Evolutionary conservation across 176 grass and related monocot species (phyloP).

Genomic region (Aegilops longissima): DNA sequence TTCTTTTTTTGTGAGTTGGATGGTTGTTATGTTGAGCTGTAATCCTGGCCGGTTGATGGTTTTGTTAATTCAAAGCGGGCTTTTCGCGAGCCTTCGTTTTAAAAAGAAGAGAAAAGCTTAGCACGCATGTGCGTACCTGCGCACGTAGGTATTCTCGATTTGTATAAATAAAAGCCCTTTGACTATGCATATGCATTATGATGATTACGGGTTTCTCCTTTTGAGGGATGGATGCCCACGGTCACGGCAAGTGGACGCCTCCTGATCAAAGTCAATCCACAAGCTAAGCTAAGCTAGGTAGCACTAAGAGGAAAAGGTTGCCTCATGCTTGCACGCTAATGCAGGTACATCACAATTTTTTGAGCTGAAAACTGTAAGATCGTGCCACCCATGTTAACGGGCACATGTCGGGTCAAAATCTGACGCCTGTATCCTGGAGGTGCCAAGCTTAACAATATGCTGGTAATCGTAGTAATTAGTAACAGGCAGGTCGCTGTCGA

Average conservation of each 20-base stretch:
- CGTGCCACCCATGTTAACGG: not conserved
- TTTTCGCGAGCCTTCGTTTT: too few species aligned
- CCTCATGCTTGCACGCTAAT: conserved; percentile 21
- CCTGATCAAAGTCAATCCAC: conserved; percentile 12
- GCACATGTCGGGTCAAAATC: conserved; percentile 12
- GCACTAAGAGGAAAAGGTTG: not conserved
- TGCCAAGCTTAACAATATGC: not conserved
- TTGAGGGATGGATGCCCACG: not conserved
- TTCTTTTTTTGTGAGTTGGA: too few species aligned
- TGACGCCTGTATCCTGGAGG: not conserved
- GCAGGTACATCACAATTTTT: not conserved
- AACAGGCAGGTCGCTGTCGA: too few species aligned
- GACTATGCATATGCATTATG: conserved; percentile 4
- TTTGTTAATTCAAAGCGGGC: too few species aligned
- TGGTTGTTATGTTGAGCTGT: too few species aligned
- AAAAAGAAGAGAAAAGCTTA: not conserved
- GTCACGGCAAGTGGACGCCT: conserved; percentile 15
- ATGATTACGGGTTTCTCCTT: conserved; percentile 12
- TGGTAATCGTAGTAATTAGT: too few species aligned
- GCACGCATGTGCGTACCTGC: not conserved
- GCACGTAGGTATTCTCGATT: not conserved
- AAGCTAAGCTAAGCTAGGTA: not conserved
- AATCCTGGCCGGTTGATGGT: too few species aligned
- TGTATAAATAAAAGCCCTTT: conserved; percentile 1
- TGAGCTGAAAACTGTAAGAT: not conserved